Conservation (phyloP, 2,329 filamentous ascomycete species). For the Pseudogymnoascus destructans region DNA sequence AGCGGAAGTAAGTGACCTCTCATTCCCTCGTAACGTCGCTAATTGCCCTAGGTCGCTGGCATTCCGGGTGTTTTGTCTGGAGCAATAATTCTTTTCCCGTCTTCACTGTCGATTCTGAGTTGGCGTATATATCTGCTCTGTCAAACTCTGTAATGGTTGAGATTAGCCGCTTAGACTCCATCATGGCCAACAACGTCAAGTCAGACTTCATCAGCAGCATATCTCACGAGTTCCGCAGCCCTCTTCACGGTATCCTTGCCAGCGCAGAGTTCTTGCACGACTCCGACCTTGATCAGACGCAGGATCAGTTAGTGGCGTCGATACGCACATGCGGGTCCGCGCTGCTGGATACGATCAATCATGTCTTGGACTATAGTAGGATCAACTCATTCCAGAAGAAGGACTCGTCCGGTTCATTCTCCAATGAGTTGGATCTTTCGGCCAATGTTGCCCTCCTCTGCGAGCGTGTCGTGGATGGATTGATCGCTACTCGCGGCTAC, state of each 20-base stretch:
- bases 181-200: slow-evolving; percentile 21
- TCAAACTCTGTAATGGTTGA: slow-evolving; percentile 22
- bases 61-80: slow-evolving; percentile 22
- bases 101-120: slow-evolving; percentile 20
- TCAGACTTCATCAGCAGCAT: slow-evolving; percentile 23
- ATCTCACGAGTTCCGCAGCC: slow-evolving; percentile 22
- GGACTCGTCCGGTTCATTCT: slow-evolving; percentile 15
- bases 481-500: slow-evolving; percentile 18
- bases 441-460: slow-evolving; percentile 22
- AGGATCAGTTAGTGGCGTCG: slow-evolving; percentile 33
- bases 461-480: slow-evolving; percentile 22
- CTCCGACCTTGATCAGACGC: slow-evolving; percentile 32
- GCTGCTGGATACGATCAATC: slow-evolving; percentile 40
- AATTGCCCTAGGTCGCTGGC: slow-evolving; percentile 18
- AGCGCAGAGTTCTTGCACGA: slow-evolving; percentile 39
- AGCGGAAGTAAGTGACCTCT: slow-evolving; percentile 17
- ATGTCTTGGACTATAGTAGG: slow-evolving; percentile 40
- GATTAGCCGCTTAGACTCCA: slow-evolving; percentile 21
- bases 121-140: slow-evolving; percentile 20
- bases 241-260: slow-evolving; percentile 37
- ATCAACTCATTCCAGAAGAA: slow-evolving; percentile 31
- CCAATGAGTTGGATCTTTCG: slow-evolving; percentile 20
- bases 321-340: slow-evolving; percentile 40
- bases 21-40: background rate
- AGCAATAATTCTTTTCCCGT: slow-evolving; percentile 17